Percentiles rank a stretch among this genome's conserved stretches.
phyloP scores from a whole-genome alignment of 352 stramenopile species.

The Globisporangium nagaii region DNA sequence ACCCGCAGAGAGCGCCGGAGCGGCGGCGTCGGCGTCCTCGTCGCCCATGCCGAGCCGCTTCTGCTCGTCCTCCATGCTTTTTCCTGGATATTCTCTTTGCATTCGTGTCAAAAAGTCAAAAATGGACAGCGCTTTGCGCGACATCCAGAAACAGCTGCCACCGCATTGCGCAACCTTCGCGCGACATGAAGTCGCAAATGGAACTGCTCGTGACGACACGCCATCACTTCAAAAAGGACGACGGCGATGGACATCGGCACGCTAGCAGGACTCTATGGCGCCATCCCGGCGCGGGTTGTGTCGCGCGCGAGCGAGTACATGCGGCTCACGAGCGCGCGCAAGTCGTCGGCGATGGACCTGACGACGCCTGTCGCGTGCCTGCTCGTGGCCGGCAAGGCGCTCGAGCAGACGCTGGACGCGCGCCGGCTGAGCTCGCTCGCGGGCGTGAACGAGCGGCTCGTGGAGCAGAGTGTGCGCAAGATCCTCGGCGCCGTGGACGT shows the following conservation, averaged over 20 bases:
- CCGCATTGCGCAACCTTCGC: too few relatives aligned
- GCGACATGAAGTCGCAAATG: too few relatives aligned
- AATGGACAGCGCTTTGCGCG: too few relatives aligned
- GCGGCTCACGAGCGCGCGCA: conserved; percentile 42
- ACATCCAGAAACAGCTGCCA: too few relatives aligned
- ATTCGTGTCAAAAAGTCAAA: neutral
- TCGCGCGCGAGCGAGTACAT: conserved; percentile 45
- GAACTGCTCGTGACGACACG: too few relatives aligned
- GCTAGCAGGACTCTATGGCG: conserved; percentile 44
- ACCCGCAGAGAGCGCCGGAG: too few relatives aligned
- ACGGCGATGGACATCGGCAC: conserved; percentile 42
- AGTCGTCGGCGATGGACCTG: conserved; percentile 21
- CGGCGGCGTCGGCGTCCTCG: neutral
- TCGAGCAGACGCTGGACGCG: conserved; percentile 45
- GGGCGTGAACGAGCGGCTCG: conserved; percentile 26
- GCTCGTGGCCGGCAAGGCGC: conserved; percentile 44
- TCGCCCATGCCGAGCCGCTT: neutral
- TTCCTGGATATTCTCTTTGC: conserved; percentile 1
- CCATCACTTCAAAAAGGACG: neutral
- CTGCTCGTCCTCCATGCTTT: conserved; percentile 2
- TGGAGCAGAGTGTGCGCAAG: conserved; percentile 48
- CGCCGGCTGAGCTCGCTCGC: conserved; percentile 36
- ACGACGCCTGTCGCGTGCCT: conserved; percentile 55
- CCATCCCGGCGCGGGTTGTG: conserved; percentile 44
- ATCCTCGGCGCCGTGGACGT: conserved; percentile 47